Evolutionary conservation across 305 asterid species (phyloP).

Genomic region (Fraxinus xanthoxyloides): DNA sequence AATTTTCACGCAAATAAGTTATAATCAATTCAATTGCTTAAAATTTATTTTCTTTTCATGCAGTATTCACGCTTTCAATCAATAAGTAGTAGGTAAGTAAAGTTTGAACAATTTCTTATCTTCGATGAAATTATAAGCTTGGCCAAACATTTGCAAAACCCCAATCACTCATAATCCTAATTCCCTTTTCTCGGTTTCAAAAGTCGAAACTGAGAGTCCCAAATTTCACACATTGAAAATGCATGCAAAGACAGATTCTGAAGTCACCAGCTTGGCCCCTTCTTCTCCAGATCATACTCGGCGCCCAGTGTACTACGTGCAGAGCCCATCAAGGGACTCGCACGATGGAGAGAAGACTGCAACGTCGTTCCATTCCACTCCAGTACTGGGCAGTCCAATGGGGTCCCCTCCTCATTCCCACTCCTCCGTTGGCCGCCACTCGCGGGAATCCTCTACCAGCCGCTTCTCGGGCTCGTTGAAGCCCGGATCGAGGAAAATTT

Average conservation of each 20-base stretch:
- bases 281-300: conserved; percentile 78
- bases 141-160: too few relatives aligned
- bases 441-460: conserved; percentile 86
- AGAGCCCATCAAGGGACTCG: conserved; percentile 85
- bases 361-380: conserved; percentile 77
- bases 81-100: too few relatives aligned
- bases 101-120: too few relatives aligned
- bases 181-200: not conserved
- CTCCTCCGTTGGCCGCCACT: conserved; percentile 83
- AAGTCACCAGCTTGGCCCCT: conserved; percentile 74
- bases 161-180: too few relatives aligned
- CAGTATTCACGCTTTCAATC: too few relatives aligned
- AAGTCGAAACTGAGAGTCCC: not conserved
- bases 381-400: conserved; percentile 64
- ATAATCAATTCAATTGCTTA: too few relatives aligned
- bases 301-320: conserved; percentile 80
- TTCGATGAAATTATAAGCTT: too few relatives aligned
- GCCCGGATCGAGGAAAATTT: conserved; percentile 79
- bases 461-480: conserved; percentile 81
- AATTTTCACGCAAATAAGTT: too few relatives aligned
- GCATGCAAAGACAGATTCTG: conserved; percentile 92
- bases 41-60: too few relatives aligned
- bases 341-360: conserved; percentile 85
- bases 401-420: conserved; percentile 88
- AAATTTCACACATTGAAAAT: conserved; percentile 25